Evolutionary conservation across 2,329 filamentous ascomycete genomes (phyloP), one percentile per base, ranked within the genome.

Genomic region (Pseudogymnoascus sp.): DNA sequence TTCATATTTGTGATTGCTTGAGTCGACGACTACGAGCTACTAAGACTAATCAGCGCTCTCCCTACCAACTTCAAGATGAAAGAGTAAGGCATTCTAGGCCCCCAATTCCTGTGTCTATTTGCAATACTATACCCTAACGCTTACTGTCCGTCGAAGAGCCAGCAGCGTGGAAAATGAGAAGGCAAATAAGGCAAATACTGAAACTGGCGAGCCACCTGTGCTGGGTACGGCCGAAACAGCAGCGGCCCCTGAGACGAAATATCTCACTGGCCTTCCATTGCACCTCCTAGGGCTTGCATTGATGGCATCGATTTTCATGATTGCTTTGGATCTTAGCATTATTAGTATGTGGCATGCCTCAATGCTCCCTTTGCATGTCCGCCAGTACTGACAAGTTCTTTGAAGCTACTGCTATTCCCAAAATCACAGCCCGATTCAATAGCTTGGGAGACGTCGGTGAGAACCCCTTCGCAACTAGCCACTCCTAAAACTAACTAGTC

Each of bases 241-340:
- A 23, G 18, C 40, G 11, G 40, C 11, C 64, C 16, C 68, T 66
- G 34, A 70, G 71, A 26, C 64, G 68, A 14, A 45, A 45, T 45
- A 45, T 45, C 40, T 45, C 18, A 23, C 40, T 45, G 40, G 40
- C 5, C 40, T 45, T 45, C 40, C 18, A 45, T 45, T 45, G 10
- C 40, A 45, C 11, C 40, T 45, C 18, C 40, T 45, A 11, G 40
- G 40, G 18, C 40, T 45, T 45, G 40, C 40, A 16, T 45, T 45
- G 12, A 45, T 45, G 40, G 40, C 40, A 23, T 45, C 40, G 18
- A 72, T 80, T 37, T 81, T 81, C 67, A 72, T 80, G 16, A 71
- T 79, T 37, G 73, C 78, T 42, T 74, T 81, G 10, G 78, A 80
- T 37, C 75, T 36, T 12, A 61, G 29, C 11, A 60, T 65, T 67